phyloP scores from a whole-genome alignment of 1,284 basidiomycete species.

The Papiliotrema terrestris region DNA sequence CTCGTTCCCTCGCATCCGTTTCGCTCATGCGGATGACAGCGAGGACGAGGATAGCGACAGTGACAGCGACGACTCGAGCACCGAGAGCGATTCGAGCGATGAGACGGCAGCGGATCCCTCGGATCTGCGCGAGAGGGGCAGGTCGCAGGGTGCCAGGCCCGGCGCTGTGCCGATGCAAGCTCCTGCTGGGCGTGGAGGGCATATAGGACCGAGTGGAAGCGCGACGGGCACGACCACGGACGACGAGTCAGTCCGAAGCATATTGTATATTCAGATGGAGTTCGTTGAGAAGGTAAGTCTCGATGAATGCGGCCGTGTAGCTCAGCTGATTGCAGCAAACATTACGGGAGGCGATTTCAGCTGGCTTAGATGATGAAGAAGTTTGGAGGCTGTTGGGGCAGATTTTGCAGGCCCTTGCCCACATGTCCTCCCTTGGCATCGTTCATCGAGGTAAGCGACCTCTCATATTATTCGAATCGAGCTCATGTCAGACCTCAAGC shows the following conservation, averaged over 20 bases:
- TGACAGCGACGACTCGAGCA: conserved; percentile 7
- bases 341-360: conserved; percentile 63
- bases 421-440: conserved; percentile 84
- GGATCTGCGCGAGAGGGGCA: conserved; percentile 10
- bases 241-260: conserved; percentile 33
- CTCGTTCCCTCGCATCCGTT: conserved; percentile 46
- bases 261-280: conserved; percentile 50
- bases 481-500: conserved; percentile 65
- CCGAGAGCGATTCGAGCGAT: conserved; percentile 7
- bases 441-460: conserved; percentile 63
- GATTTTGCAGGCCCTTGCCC: conserved; percentile 85
- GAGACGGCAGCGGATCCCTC: conserved; percentile 35
- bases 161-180: too few relatives aligned
- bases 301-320: background rate
- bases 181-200: conserved; percentile 8
- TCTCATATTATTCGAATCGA: background rate
- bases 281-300: conserved; percentile 46
- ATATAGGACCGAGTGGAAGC: background rate
- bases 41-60: conserved; percentile 31
- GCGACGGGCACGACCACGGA: conserved; percentile 32
- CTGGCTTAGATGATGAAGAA: conserved; percentile 75
- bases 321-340: conserved; percentile 27
- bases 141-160: background rate
- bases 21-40: conserved; percentile 34
- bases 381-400: conserved; percentile 88